Base-by-base conservation (phyloP, 768 basidiomycete genomes). In the Rhodocollybia butyracea region DNA sequence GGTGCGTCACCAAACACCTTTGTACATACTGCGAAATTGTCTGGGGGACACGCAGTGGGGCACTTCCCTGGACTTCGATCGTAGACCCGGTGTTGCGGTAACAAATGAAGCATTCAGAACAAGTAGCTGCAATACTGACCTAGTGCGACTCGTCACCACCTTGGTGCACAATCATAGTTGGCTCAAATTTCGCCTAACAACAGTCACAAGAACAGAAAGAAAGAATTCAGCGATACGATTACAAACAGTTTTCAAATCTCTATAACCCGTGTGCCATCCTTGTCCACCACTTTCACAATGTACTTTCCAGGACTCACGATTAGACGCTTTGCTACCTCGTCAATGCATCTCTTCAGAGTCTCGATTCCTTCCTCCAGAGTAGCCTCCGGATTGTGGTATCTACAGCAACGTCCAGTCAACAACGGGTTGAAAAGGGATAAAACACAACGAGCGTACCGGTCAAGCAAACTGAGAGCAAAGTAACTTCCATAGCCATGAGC, bases 401-500 rank as follows among this genome's bases (percentile, higher is more conserved):
- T 92, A 55, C 10, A 40, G 13, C 12, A 22, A 32, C 47, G 39
- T 38, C 10, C 40, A 42, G 52, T 11, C 43, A 27, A 21, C 12
- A 59, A 51, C 19, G n/a, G 26, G 24, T 10, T 54, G 11, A 5
- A 29, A 29, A 51, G 27, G 46, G 26, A 34, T 19, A 53, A 11
- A 30, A 43, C 46, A 19, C 32, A 19, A n/a, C n/a, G 43, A n/a
- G 66, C 82, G 36, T 55, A 91, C 91, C 91, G 79, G 67, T 99
- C 97, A 53, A 98, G 79, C 67, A 96, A 89, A 82, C 88, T 86
- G 61, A 98, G 73, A 10, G 86, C 88, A 70, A 98, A 97, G 73
- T 94, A 97, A 54, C 87, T 81, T 41, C 94, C 97, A 67, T 98
- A 94, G 2, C 97, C 97, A 66, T 98, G 96, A 1, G 94, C 94